Percentiles rank a stretch among this genome's conserved stretches.
These are phyloP conservation scores for Penicillium crystallinum DNA, from an alignment of 495 filamentous ascomycete genomes.

Conservation along the genomic window DNA sequence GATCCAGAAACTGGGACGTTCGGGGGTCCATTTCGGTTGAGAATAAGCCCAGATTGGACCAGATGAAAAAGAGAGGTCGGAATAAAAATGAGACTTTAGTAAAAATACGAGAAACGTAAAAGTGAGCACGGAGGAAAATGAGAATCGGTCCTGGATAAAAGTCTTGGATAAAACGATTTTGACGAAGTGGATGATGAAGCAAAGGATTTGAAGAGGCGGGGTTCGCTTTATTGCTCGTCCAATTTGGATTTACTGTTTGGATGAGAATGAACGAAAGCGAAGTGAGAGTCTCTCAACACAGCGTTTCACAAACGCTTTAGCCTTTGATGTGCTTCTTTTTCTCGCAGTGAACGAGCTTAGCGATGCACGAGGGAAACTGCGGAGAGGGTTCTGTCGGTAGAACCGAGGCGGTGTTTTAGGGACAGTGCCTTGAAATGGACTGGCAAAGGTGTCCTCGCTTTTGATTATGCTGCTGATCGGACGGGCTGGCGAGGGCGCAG, in stretches of 20 bases:
- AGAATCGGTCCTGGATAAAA: too few relatives aligned
- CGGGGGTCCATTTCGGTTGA: constrained; percentile 27
- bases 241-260: neutral
- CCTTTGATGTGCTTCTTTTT: neutral
- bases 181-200: neutral
- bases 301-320: neutral
- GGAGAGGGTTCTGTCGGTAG: neutral
- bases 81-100: neutral
- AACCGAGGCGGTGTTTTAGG: neutral
- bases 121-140: neutral
- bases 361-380: neutral
- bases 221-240: neutral
- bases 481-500: neutral
- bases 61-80: neutral
- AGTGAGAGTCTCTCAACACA: neutral
- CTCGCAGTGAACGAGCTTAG: neutral
- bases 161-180: too few relatives aligned
- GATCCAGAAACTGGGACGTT: constrained; percentile 36
- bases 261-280: neutral
- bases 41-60: neutral
- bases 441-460: neutral
- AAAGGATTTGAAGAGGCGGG: neutral
- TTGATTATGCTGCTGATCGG: neutral
- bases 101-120: neutral
- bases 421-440: neutral